Conservation (phyloP, 495 filamentous ascomycete genomes). For the Apiosordaria backusii region DNA sequence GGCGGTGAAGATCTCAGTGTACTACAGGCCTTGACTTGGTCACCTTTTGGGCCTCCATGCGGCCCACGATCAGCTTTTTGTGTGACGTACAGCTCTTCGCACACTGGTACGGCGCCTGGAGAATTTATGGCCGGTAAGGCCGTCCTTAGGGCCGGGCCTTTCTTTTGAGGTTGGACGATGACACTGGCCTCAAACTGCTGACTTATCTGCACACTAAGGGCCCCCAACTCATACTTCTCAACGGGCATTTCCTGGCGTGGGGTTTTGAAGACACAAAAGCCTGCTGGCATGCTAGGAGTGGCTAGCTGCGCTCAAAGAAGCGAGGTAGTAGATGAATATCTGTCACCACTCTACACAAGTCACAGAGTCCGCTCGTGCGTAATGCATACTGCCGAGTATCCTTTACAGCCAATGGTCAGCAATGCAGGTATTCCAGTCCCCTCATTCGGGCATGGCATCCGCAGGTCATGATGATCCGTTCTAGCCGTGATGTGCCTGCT, state of each 20-base stretch:
- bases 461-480: background rate
- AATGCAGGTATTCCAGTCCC: background rate
- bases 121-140: background rate
- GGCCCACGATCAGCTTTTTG: background rate
- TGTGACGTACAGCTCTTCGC: background rate
- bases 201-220: background rate
- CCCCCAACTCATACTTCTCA: background rate
- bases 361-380: slow-evolving; percentile 1
- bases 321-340: background rate
- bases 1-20: background rate
- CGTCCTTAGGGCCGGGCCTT: background rate
- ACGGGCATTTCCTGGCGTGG: background rate
- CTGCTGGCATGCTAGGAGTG: background rate
- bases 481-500: background rate
- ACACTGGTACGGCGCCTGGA: background rate
- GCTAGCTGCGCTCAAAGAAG: background rate
- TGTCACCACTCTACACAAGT: background rate
- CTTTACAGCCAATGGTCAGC: background rate
- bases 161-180: slow-evolving; percentile 11
- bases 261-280: background rate
- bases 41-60: background rate
- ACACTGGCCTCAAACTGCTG: slow-evolving; percentile 15
- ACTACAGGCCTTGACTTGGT: background rate
- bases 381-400: background rate
- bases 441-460: background rate